Base-by-base conservation (phyloP, 257 asterid species). In the Lycium barbarum region DNA sequence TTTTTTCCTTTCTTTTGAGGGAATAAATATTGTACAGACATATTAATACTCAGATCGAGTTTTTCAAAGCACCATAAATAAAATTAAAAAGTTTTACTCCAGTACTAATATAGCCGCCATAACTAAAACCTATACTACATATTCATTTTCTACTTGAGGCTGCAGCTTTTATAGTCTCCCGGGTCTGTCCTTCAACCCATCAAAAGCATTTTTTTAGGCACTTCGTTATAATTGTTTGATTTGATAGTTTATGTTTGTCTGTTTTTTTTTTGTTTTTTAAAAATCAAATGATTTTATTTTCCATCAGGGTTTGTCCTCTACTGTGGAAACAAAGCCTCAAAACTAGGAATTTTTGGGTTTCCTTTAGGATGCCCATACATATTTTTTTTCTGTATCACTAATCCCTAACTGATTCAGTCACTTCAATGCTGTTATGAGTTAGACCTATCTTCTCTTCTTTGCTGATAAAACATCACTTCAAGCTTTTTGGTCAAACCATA, bases 321-420 rank as follows among this genome's bases (percentile, higher is more conserved):
- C 83, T 45, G 79, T 90, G 91, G 92, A 88, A 92, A 92, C 97
- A 92, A 17, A 45, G 84, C 83, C 85, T 47, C 57, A 38, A 63
- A 67, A 59, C 43, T 80, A 43, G 79, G 76, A 33, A 13, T 26
- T 63, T 74, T 68, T 78, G 68, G 84, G 66, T 72, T 57, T 8
- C 62, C 20, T 57, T 55, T 51, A 14, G 58, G 58, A 12, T 53
- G 58, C 35, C 11, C 38, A 45, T 26, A 26, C 33, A 26, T 26
- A 26, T 26, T 26, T 54, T 86, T 68, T 82, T 89, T 71, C 57
- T 53, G 43, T 85, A 58, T 82, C 79, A 79, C 87, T 85, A 80
- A 63, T 85, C 82, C 84, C 73, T 87, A 90, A 91, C 94, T 57
- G 89, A 92, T 86, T 90, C 91, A 92, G 93, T 93, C 97, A 89